Base-by-base conservation (phyloP, 805 yeast species). In the Maudiozyma serrabonitensis region DNA sequence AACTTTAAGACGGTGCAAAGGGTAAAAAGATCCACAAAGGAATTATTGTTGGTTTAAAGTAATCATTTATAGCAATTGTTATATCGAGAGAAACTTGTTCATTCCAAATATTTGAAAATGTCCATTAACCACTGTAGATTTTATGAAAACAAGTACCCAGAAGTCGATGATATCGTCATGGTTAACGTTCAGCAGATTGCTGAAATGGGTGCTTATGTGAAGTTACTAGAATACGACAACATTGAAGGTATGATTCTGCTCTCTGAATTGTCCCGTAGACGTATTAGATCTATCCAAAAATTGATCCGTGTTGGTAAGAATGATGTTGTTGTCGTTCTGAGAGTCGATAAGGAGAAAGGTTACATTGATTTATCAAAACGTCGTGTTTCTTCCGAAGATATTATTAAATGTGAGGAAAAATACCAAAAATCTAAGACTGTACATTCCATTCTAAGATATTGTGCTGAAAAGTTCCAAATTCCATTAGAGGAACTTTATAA, bases 201-300 rank as follows among this genome's bases (percentile, higher is more conserved):
- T 58, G 99, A 93, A 70, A 93, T 93, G 99, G 99, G 99, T 52
- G 99, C 99, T 13, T 93, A 93, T 69, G 95, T 93, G 56, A 91
- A 89, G 70, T 77, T 93, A 56, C 78, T 93, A 56, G 99, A 93
- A 72, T 93, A 93, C 67, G 98, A 93, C 72, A 93, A 91, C 69
- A 91, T 93, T 65, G 99, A 93, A 72, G 99, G 99, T 64, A 93
- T 93, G 99, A 95, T 93, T 51, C 75, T 93, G 57, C 79, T 93
- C 62, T 85, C 95, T 41, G 99, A 93, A 73, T 79, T 93, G 60
- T 90, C 98, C 37, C 87, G 99, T 80, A 88, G 99, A 78, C 95
- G 99, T 75, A 93, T 93, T 63, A 81, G 99, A 70, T 88, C 97
- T 48, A 93, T 93, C 65, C 99, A 93, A 72, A 93, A 93, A 69